A percentile compares a stretch with the other conserved stretches of the same genome.
Conservation (phyloP, 108 stramenopile species). For the Hondaea fermentalgiana region DNA sequence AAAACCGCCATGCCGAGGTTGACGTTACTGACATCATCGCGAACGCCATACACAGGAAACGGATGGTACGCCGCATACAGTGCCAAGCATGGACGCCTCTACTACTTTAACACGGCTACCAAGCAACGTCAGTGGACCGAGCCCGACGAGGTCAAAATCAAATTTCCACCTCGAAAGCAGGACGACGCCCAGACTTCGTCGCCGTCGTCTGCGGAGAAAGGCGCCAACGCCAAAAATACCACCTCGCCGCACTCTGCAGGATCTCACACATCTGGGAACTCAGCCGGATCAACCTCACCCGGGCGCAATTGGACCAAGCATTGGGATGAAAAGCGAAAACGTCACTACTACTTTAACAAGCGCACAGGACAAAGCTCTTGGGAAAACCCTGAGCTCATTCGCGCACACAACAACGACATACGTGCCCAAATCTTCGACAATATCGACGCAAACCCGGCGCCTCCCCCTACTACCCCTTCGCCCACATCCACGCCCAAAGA, state of each 20-base stretch:
- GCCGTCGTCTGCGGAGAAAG: no score
- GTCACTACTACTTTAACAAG: neutral
- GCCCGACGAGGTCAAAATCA: neutral
- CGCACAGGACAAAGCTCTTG: neutral
- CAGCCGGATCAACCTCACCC: neutral
- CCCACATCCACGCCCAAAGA: no score
- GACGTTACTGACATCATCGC: no score
- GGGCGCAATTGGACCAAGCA: neutral
- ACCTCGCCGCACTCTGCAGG: neutral
- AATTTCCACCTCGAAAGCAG: neutral
- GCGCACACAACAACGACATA: neutral
- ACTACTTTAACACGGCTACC: neutral
- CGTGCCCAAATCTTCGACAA: neutral
- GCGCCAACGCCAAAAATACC: neutral
- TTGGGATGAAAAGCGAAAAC: neutral
- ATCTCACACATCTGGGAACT: neutral
- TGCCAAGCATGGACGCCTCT: neutral
- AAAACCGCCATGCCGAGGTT: no score
- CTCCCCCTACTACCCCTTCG: no score
- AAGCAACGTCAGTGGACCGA: neutral
- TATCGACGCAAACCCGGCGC: no score
- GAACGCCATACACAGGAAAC: neutral
- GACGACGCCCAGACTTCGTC: neutral
- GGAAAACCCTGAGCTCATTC: neutral
- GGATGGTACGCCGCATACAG: slow-evolving; percentile 3